A percentile compares a stretch with the other conserved stretches of the same genome.
Conservation (phyloP, 345 rosid genomes). For the Acer campestre region DNA sequence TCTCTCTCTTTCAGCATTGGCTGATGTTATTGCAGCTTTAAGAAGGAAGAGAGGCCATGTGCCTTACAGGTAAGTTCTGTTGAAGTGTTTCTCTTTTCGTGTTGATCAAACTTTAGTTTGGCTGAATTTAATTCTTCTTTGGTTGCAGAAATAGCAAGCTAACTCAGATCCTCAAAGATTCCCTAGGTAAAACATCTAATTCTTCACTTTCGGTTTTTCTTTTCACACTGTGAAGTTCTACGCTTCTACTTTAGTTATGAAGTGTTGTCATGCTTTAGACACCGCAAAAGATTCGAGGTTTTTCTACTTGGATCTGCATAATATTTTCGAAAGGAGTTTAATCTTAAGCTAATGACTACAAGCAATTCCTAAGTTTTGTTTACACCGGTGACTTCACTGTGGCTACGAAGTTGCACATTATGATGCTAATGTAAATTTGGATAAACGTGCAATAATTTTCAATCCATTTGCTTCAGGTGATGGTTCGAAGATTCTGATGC, state of each 20-base stretch:
- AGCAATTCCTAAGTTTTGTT: background rate
- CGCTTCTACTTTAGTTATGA: conserved; percentile 13
- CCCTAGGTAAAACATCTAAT: conserved; percentile 58
- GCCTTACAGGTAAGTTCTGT: conserved; percentile 79
- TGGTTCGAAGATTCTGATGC: conserved; percentile 88
- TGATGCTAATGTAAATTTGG: background rate
- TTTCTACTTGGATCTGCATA: background rate
- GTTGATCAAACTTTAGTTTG: background rate
- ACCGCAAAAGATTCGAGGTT: background rate
- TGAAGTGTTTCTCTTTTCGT: conserved; percentile 25
- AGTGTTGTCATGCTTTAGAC: conserved; percentile 4
- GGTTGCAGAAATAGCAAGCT: conserved; percentile 95
- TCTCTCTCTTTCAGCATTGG: conserved; percentile 92
- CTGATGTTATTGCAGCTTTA: conserved; percentile 91
- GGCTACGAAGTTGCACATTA: background rate
- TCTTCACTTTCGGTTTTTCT: background rate
- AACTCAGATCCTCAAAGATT: conserved; percentile 95
- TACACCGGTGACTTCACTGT: background rate
- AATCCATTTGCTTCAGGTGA: conserved; percentile 45
- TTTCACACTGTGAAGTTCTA: background rate
- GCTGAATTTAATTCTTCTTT: conserved; percentile 11
- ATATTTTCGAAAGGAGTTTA: too few species aligned
- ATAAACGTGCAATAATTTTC: background rate
- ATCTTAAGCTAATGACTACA: background rate
- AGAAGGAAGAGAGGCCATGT: conserved; percentile 86